Conservation (phyloP, 2,329 filamentous ascomycete species). For the Trichoderma semiorbis region DNA sequence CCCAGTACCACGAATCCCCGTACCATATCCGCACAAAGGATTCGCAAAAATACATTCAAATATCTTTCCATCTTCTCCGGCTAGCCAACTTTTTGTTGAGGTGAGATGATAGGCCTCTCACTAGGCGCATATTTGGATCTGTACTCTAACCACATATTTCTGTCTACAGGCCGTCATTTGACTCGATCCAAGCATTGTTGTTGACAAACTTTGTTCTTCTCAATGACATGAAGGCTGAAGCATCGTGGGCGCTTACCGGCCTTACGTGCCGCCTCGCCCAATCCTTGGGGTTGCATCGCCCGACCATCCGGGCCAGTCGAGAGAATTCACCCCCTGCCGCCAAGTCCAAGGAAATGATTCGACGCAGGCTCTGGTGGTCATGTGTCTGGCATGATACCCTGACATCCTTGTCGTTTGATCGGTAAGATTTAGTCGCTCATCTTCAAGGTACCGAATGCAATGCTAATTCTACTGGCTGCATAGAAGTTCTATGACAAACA, state of each 20-base stretch:
- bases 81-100: slow-evolving; percentile 61
- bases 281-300: slow-evolving; percentile 58
- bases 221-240: slow-evolving; percentile 68
- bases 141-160: slow-evolving; percentile 10
- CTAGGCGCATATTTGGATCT: background rate
- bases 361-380: slow-evolving; percentile 60
- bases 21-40: slow-evolving; percentile 59
- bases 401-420: slow-evolving; percentile 63
- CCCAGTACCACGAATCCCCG: slow-evolving; percentile 63
- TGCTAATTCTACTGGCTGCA: background rate
- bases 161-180: slow-evolving; percentile 53
- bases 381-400: slow-evolving; percentile 66
- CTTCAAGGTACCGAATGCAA: background rate
- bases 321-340: slow-evolving; percentile 43
- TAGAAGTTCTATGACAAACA: slow-evolving; percentile 61
- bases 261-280: slow-evolving; percentile 64
- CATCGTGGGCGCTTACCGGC: slow-evolving; percentile 62
- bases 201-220: slow-evolving; percentile 61
- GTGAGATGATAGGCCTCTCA: slow-evolving; percentile 29
- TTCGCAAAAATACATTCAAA: slow-evolving; percentile 60
- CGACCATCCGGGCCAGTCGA: slow-evolving; percentile 42
- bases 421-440: slow-evolving; percentile 38
- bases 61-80: slow-evolving; percentile 62
- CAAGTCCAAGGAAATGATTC: slow-evolving; percentile 51
- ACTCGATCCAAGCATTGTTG: slow-evolving; percentile 62